A percentile compares a stretch with the other conserved stretches of the same genome.
These are phyloP conservation scores for Candida patagonica DNA, from an alignment of 805 yeast species.

Conservation along the genomic window DNA sequence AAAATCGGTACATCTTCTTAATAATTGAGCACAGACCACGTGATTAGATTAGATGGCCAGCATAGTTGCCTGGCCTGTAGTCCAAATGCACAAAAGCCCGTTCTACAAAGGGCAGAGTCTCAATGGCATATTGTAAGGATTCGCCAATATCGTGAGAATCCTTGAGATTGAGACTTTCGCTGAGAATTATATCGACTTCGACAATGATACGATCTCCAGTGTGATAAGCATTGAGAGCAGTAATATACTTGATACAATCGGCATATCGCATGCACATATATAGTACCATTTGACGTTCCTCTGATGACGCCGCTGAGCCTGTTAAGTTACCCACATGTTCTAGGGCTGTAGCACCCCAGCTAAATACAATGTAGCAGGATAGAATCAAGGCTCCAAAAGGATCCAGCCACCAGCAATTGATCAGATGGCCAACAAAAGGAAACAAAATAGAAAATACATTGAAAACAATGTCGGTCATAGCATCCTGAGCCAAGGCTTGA, in stretches of 20 bases:
- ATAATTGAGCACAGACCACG: no score
- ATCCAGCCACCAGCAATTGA: conserved; percentile 61
- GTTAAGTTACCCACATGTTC: conserved; percentile 69
- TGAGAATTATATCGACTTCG: conserved; percentile 63
- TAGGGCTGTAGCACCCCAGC: conserved; percentile 57
- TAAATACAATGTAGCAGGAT: conserved; percentile 49
- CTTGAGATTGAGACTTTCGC: conserved; percentile 40
- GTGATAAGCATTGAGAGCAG: conserved; percentile 62
- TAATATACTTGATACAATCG: conserved; percentile 52
- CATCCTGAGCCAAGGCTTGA: conserved; percentile 76
- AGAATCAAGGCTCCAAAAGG: conserved; percentile 61
- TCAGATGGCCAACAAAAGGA: conserved; percentile 51
- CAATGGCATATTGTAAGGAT: conserved; percentile 71
- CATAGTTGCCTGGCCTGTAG: conserved; percentile 30
- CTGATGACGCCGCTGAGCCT: conserved; percentile 57
- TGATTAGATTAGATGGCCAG: conserved; percentile 32
- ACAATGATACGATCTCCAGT: conserved; percentile 70
- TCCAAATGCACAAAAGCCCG: conserved; percentile 78
- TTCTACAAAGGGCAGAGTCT: conserved; percentile 67
- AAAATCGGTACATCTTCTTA: no score
- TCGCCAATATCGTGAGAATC: conserved; percentile 78
- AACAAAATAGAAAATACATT: conserved; percentile 61
- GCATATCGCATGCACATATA: conserved; percentile 65
- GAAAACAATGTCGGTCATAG: conserved; percentile 67
- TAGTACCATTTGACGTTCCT: conserved; percentile 55